A percentile compares a stretch with the other conserved stretches of the same genome.
phyloP scores from a whole-genome alignment of 1,139 yeast genomes.

The Kodamaea sp. region DNA sequence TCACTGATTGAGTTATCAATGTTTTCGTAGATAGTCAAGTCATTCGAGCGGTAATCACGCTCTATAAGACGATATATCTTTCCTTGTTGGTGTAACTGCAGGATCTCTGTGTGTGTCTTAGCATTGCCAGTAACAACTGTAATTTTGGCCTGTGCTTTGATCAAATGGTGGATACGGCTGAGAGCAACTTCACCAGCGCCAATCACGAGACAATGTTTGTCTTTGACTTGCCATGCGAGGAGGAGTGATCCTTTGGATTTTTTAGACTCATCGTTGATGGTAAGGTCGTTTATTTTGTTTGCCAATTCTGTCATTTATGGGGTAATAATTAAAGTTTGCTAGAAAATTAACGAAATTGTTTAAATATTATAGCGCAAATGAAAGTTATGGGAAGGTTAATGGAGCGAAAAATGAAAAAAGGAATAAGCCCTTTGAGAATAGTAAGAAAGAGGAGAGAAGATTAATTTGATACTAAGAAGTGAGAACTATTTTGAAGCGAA shows the following conservation, averaged over 20 bases:
- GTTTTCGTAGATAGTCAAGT: conserved; percentile 49
- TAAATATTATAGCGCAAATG: too few relatives aligned
- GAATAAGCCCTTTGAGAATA: too few relatives aligned
- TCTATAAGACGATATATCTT: conserved; percentile 37
- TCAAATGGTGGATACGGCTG: conserved; percentile 61
- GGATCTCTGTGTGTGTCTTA: conserved; percentile 43
- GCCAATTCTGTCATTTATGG: too few relatives aligned
- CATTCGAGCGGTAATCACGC: conserved; percentile 41
- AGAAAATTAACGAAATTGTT: too few relatives aligned
- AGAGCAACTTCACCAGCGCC: conserved; percentile 85
- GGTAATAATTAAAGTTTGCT: too few relatives aligned
- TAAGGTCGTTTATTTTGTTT: too few relatives aligned
- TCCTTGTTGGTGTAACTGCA: conserved; percentile 37
- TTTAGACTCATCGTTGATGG: too few relatives aligned
- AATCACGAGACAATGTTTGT: conserved; percentile 64
- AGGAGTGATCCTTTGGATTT: conserved; percentile 52
- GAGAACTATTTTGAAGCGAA: too few relatives aligned
- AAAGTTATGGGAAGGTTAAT: too few relatives aligned
- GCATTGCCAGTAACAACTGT: conserved; percentile 59
- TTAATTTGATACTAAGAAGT: too few relatives aligned
- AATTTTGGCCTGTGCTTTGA: conserved; percentile 66
- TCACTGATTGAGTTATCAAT: conserved; percentile 12
- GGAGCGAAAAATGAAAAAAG: too few relatives aligned
- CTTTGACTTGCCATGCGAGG: conserved; percentile 69
- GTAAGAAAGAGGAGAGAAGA: too few relatives aligned